phyloP scores from a whole-genome alignment of 2,329 filamentous ascomycete genomes.

The Epichloe coenophiala region DNA sequence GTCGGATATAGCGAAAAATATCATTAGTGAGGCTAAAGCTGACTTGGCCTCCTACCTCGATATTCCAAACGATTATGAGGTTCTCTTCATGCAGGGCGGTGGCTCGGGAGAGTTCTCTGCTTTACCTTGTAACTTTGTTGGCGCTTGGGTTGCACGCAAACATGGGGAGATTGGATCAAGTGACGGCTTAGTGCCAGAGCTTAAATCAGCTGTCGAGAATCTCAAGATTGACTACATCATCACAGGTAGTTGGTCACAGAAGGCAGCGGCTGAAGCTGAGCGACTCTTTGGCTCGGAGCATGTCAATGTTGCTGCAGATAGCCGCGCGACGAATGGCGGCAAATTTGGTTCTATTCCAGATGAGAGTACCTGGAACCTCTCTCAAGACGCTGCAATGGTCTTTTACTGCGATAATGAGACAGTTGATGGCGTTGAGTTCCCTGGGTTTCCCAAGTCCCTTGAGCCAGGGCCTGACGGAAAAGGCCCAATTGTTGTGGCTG shows the following conservation, averaged over 20 bases:
- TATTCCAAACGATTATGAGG: slow-evolving; percentile 75
- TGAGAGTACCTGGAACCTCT: slow-evolving; percentile 64
- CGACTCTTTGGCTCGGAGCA: slow-evolving; percentile 64
- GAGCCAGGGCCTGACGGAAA: slow-evolving; percentile 44
- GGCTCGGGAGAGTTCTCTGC: slow-evolving; percentile 77
- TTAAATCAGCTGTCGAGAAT: slow-evolving; percentile 52
- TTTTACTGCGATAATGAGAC: slow-evolving; percentile 95
- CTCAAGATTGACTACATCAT: slow-evolving; percentile 81
- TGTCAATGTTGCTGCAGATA: slow-evolving; percentile 68
- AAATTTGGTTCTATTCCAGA: slow-evolving; percentile 80
- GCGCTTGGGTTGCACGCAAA: slow-evolving; percentile 65
- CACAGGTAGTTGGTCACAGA: slow-evolving; percentile 73
- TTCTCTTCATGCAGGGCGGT: slow-evolving; percentile 78
- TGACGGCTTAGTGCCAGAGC: slow-evolving; percentile 9
- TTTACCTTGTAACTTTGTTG: slow-evolving; percentile 70
- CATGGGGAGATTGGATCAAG: slow-evolving; percentile 37
- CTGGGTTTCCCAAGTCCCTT: slow-evolving; percentile 52
- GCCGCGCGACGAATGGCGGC: slow-evolving; percentile 50
- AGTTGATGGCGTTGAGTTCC: slow-evolving; percentile 86
- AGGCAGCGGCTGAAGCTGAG: slow-evolving; percentile 72
- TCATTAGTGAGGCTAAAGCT: slow-evolving; percentile 67
- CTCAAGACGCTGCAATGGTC: slow-evolving; percentile 55
- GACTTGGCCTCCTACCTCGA: slow-evolving; percentile 62
- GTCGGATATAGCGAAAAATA: slow-evolving; percentile 61
- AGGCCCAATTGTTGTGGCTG: slow-evolving; percentile 67